Evolutionary conservation across 495 filamentous ascomycete species (phyloP).

Genomic region (Penicillium mononematosum): DNA sequence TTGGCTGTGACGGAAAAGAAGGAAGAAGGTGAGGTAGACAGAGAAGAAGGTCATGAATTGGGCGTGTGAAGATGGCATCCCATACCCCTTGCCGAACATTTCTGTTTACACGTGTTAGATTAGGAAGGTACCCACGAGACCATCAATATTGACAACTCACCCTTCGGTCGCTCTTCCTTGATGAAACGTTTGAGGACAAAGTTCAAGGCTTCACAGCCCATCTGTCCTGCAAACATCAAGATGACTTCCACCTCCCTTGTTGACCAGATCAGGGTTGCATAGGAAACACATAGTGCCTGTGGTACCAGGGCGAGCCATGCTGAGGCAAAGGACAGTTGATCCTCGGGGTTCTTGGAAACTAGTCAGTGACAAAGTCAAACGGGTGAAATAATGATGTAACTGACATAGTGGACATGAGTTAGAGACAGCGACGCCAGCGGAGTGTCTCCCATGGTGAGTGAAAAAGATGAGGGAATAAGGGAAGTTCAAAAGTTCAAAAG

Average conservation of each 20-base stretch:
- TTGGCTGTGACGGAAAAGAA: conserved; percentile 73
- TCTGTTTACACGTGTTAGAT: conserved; percentile 41
- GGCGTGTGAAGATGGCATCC: conserved; percentile 97
- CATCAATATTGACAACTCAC: conserved; percentile 39
- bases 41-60: conserved; percentile 93
- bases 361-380: conserved; percentile 12
- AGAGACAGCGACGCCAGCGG: conserved; percentile 86
- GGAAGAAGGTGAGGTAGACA: conserved; percentile 75
- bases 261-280: conserved; percentile 84
- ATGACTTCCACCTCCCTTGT: conserved; percentile 87
- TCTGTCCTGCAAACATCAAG: conserved; percentile 87
- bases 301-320: conserved; percentile 93
- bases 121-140: neutral
- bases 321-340: conserved; percentile 79
- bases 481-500: neutral
- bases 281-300: conserved; percentile 84
- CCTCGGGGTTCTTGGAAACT: conserved; percentile 79
- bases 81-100: conserved; percentile 89
- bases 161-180: conserved; percentile 82
- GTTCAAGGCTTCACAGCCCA: conserved; percentile 92
- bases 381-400: conserved; percentile 15
- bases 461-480: neutral
- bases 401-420: conserved; percentile 94
- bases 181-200: conserved; percentile 85
- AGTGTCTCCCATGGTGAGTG: conserved; percentile 57